Base-by-base conservation (phyloP, 2,329 filamentous ascomycete genomes). In the Aspergillus sp. region DNA sequence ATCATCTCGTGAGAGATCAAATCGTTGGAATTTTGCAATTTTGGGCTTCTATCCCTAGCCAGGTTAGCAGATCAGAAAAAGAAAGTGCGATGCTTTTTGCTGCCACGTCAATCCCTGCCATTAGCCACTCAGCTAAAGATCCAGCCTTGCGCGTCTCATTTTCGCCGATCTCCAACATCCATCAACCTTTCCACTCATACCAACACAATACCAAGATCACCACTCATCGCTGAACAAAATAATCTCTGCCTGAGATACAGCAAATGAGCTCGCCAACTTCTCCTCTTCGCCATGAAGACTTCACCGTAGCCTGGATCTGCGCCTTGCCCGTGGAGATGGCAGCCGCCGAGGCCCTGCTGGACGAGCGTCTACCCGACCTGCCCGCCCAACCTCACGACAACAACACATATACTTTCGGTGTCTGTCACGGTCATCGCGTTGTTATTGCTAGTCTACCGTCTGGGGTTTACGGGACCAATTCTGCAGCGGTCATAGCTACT, bases 401-500 rank as follows among this genome's bases (percentile, higher is more conserved):
- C 15, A 55, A 55, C 27, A 49, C 15, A 11, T 60, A 60, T 27
- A 52, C n/a, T 8, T 36, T 60, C 25, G 58, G 58, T 8, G 58
- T 47, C 10, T 63, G 68, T 38, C 59, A 58, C 3, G 48, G 55
- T n/a, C 68, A 73, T 48, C 71, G 71, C 32, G 65, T 73, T n/a
- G 70, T 72, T 3, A 70, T 73, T 38, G 69, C 66, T 8, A 59
- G 62, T 32, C 58, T 77, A 0, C 72, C 73, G 15, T 25, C 49
- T 10, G 49, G 49, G 3, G 49, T 51, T 11, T 30, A 19, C 10
- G 49, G 49, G 42, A 73, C 53, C 39, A 51, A 44, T 4, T 70
- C 74, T 13, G 75, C 76, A 6, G 66, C 75, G 8, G 60, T 58
- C 0, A 70, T 78, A 2, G 72, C 73, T 7, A 64, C 62, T 44